Evolutionary conservation across 2,329 filamentous ascomycete genomes (phyloP), one percentile per base, ranked within the genome.

Genomic region (Epichloe scottii): DNA sequence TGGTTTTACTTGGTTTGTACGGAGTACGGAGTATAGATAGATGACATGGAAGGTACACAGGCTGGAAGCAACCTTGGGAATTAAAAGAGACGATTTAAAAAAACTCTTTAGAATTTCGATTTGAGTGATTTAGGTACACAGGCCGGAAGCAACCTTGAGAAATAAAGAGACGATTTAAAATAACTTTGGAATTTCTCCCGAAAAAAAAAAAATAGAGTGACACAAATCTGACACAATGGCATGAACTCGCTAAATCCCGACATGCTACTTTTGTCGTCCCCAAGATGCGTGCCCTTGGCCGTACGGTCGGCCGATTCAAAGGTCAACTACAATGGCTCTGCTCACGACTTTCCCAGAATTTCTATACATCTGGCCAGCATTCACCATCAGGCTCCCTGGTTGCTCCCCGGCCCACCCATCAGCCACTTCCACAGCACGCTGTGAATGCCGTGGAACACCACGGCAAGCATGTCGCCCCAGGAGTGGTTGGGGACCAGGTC

Each of bases 361-460:
- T 11, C 75, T 73, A 55, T 75, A 66, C 69, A 78, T 77, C 58
- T 79, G 76, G 1, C 71, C 73, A 1, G 77, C 78, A 57, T 82
- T 82, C 33, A 81, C 71, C 69, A 81, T 70, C 26, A 80, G 55
- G 8, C 71, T 68, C 15, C 75, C 37, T 71, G 65, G 52, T 74
- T 73, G 6, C 68, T 70, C 8, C 72, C 73, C 0, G 74, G 72
- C 0, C 76, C 77, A 0, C 71, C 67, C 76, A 78, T 78, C 35
- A 78, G 59, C 71, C 74, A 78, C 57, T 78, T 77, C 73, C 76
- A 79, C 5, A 77, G 57, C 12, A 80, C 63, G 38, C 68, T 71
- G 40, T 69, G 68, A 4, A 72, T 40, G 2, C 76, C 76, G 50
- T 75, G 69, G 40, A 63, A 62, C 0, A 78, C 14, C 5, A 80